Evolutionary conservation across 2,329 filamentous ascomycete species (phyloP).

Genomic region (Aspergillus clavatus): DNA sequence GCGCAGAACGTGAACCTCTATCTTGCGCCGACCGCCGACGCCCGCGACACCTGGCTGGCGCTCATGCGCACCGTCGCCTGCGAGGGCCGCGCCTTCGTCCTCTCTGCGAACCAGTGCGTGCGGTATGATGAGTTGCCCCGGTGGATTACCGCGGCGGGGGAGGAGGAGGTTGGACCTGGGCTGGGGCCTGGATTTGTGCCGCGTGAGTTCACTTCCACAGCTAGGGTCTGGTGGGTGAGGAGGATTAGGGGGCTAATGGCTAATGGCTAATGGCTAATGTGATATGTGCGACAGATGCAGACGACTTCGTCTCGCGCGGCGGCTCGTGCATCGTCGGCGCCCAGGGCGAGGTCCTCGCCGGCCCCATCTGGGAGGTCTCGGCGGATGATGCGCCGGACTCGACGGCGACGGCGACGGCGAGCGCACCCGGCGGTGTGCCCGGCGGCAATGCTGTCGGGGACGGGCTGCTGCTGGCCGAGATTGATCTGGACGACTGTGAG

Average conservation of each 20-base stretch:
- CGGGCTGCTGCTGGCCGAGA: conserved; percentile 63
- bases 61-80: conserved; percentile 77
- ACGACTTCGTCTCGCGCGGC: conserved; percentile 55
- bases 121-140: conserved; percentile 53
- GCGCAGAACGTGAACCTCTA: conserved; percentile 88
- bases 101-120: conserved; percentile 80
- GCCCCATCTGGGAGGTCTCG: conserved; percentile 72
- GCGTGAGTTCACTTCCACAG: neutral
- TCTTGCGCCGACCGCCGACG: conserved; percentile 84
- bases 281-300: neutral
- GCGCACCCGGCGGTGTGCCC: conserved; percentile 31
- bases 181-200: neutral
- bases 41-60: conserved; percentile 72
- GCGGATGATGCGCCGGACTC: conserved; percentile 45
- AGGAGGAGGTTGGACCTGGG: neutral
- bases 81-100: conserved; percentile 79
- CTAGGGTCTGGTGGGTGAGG: conserved; percentile 3
- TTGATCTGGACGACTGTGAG: conserved; percentile 84
- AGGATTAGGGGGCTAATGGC: no score
- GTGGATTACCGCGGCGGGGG: conserved; percentile 46
- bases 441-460: conserved; percentile 13
- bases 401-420: conserved; percentile 27
- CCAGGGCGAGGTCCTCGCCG: conserved; percentile 70
- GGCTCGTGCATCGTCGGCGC: conserved; percentile 80
- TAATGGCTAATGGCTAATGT: neutral